Percentiles rank a stretch among this genome's conserved stretches.
Evolutionary conservation across 352 stramenopile species (phyloP).

Genomic region (Phytophthora ramorum): DNA sequence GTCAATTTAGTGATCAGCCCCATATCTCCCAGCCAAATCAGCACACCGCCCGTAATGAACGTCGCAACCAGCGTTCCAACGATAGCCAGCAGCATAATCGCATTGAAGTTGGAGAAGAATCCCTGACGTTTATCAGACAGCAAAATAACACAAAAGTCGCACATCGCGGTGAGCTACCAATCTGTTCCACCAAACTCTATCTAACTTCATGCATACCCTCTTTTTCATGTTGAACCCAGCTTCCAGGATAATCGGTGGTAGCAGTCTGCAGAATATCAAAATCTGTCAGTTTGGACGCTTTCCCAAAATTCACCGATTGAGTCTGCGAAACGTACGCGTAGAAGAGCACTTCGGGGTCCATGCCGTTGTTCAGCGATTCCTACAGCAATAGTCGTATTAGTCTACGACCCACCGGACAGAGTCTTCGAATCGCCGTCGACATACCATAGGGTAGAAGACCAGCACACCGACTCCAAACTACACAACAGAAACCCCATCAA

Average conservation of each 20-base stretch:
- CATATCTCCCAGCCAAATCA: slow-evolving; percentile 80
- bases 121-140: slow-evolving; percentile 43
- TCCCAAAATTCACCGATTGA: not conserved
- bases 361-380: slow-evolving; percentile 83
- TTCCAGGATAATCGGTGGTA: slow-evolving; percentile 88
- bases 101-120: slow-evolving; percentile 90
- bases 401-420: not conserved
- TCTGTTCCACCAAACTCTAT: not conserved
- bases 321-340: slow-evolving; percentile 56
- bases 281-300: not conserved
- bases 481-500: slow-evolving; percentile 1
- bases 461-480: slow-evolving; percentile 81
- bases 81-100: slow-evolving; percentile 85
- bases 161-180: slow-evolving; percentile 20
- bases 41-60: slow-evolving; percentile 79
- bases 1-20: slow-evolving; percentile 81
- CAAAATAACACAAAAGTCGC: not conserved
- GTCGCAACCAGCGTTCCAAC: slow-evolving; percentile 82
- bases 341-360: slow-evolving; percentile 88
- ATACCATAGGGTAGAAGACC: slow-evolving; percentile 82
- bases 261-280: slow-evolving; percentile 36
- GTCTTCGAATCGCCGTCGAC: not conserved
- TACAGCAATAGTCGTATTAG: slow-evolving; percentile 29
- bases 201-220: slow-evolving; percentile 43
- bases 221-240: slow-evolving; percentile 92